Base-by-base conservation (phyloP, 306 rosid species). In the Prinsepia uniflora region DNA sequence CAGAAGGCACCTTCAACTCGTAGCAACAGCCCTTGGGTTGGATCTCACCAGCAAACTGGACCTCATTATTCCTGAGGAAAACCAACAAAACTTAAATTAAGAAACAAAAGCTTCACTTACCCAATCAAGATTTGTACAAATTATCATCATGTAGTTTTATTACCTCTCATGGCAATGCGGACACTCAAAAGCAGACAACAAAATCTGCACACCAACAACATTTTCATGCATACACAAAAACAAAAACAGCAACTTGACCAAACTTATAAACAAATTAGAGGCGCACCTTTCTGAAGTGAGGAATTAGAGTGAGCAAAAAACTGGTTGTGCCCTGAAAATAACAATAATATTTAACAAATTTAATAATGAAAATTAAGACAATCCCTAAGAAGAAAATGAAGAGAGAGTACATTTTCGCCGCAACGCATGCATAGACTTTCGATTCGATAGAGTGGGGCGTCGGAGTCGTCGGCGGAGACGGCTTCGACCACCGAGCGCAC, bases 351-450 rank as follows among this genome's bases (percentile, higher is more conserved):
- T 30, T 59, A 56, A 39, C 49, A 46, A 20, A 34, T n/a, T 17
- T 8, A n/a, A 74, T 8, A 13, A 4, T 18, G 8, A 22, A 42
- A 55, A 8, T 14, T 1, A 9, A 4, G 56, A 14, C 22, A 14
- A 3, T 9, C 10, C 44, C 11, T 15, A n/a, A 52, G 9, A 4
- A n/a, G 30, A 7, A 15, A 18, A 7, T 14, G 41, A 8, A 11
- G 68, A 67, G 42, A 44, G 34, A 22, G 4, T 80, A 94, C 98
- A 43, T 94, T 94, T 77, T 87, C 75, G 45, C 81, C 72, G 65
- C 97, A 94, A 50, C 96, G 96, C 98, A 94, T 94, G 80, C 98
- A 94, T 73, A 90, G 92, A 79, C 96, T 87, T 76, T 94, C 97
- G 53, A 94, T 65, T 65, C 55, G 46, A 81, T 89, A 90, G 47